These are phyloP conservation scores for Cadophora luteo-olivacea DNA, from an alignment of 2,329 filamentous ascomycete species.

Conservation along the genomic window DNA sequence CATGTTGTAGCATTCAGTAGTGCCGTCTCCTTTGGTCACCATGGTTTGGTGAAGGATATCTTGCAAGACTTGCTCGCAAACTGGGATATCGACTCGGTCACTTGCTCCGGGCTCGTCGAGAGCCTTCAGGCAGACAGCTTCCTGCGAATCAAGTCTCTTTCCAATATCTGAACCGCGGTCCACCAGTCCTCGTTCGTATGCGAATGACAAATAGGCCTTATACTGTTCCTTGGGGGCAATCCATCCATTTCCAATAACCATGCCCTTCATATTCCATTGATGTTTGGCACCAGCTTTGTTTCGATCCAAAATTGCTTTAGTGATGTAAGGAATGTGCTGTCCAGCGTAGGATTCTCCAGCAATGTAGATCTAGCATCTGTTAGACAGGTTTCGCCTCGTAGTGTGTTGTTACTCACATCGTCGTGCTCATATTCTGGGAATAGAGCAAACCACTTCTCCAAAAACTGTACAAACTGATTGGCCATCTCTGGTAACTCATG, in stretches of 20 bases:
- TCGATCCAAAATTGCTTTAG: conserved; percentile 85
- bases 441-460: conserved; percentile 88
- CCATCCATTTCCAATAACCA: conserved; percentile 98
- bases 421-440: conserved; percentile 93
- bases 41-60: conserved; percentile 72
- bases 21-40: conserved; percentile 57
- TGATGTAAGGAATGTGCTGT: conserved; percentile 96
- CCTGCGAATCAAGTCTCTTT: conserved; percentile 70
- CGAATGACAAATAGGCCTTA: conserved; percentile 81
- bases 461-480: conserved; percentile 82
- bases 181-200: conserved; percentile 78
- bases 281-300: conserved; percentile 68
- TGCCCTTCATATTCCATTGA: conserved; percentile 80
- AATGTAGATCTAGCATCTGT: conserved; percentile 75
- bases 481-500: conserved; percentile 90
- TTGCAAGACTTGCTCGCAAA: conserved; percentile 81
- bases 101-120: conserved; percentile 64
- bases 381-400: conserved; percentile 27
- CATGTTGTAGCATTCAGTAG: conserved; percentile 83
- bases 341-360: conserved; percentile 97
- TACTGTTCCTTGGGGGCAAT: conserved; percentile 92
- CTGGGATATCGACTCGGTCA: conserved; percentile 68
- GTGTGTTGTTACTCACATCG: conserved; percentile 69
- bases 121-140: conserved; percentile 69
- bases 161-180: conserved; percentile 68